phyloP scores from a whole-genome alignment of 1,139 yeast species.

The Nematodospora anomalae region DNA sequence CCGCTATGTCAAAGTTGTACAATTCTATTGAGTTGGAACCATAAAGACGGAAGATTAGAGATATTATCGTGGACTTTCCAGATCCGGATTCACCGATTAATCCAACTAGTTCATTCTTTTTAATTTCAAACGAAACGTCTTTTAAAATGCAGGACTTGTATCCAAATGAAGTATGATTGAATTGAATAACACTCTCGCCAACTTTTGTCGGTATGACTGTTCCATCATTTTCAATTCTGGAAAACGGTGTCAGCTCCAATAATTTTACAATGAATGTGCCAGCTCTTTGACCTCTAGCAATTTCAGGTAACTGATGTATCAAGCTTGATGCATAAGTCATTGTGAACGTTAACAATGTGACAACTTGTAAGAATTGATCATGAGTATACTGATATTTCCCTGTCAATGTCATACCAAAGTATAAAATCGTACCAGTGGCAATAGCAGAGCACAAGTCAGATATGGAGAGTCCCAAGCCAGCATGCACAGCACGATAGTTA shows the following conservation, averaged over 20 bases:
- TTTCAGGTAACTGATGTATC: conserved; percentile 67
- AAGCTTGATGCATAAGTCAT: conserved; percentile 61
- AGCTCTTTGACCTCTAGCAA: conserved; percentile 74
- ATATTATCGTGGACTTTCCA: conserved; percentile 72
- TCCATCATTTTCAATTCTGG: conserved; percentile 34
- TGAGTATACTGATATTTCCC: conserved; percentile 54
- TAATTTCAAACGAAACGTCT: conserved; percentile 40
- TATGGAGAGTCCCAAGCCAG: conserved; percentile 65
- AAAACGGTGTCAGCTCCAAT: conserved; percentile 29
- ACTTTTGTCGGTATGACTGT: conserved; percentile 16
- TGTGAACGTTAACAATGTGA: conserved; percentile 73
- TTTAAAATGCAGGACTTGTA: conserved; percentile 36
- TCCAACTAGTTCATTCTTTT: conserved; percentile 53
- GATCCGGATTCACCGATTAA: conserved; percentile 77
- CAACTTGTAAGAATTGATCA: conserved; percentile 62
- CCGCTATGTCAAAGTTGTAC: conserved; percentile 42
- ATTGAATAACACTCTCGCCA: conserved; percentile 28
- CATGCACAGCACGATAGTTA: conserved; percentile 46
- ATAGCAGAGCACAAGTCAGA: conserved; percentile 53
- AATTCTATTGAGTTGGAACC: conserved; percentile 31
- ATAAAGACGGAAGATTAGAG: conserved; percentile 55
- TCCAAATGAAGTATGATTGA: conserved; percentile 47
- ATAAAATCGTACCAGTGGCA: conserved; percentile 70
- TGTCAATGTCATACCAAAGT: conserved; percentile 73
- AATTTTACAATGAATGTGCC: conserved; percentile 55